A percentile compares a stretch with the other conserved stretches of the same genome.
phyloP scores from a whole-genome alignment of 495 filamentous ascomycete species.

The Articulospora tetracladia region DNA sequence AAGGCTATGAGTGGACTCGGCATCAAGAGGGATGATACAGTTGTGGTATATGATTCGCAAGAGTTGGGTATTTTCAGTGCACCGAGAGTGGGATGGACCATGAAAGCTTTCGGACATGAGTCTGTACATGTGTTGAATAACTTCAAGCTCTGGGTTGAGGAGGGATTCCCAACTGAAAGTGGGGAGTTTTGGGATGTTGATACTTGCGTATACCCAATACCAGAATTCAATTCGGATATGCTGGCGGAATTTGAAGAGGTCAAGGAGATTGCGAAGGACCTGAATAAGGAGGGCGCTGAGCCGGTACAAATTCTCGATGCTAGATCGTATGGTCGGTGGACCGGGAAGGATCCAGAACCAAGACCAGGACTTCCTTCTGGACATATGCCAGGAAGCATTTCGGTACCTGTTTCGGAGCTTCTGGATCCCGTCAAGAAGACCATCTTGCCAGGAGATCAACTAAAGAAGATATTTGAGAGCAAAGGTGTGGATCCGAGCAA shows the following conservation, averaged over 20 bases:
- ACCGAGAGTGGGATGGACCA: constrained; percentile 88
- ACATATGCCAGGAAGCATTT: constrained; percentile 87
- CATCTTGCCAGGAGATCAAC: constrained; percentile 65
- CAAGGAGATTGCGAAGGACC: constrained; percentile 67
- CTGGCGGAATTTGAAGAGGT: constrained; percentile 70
- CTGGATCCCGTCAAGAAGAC: constrained; percentile 80
- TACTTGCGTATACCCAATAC: constrained; percentile 51
- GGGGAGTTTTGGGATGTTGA: constrained; percentile 64
- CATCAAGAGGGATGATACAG: constrained; percentile 76
- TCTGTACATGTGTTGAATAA: constrained; percentile 91
- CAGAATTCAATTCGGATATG: constrained; percentile 42
- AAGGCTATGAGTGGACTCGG: constrained; percentile 84
- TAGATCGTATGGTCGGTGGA: constrained; percentile 72
- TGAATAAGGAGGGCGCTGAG: constrained; percentile 73
- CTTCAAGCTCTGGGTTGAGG: constrained; percentile 82
- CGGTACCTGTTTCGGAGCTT: constrained; percentile 72
- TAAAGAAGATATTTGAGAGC: constrained; percentile 70
- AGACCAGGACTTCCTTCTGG: constrained; percentile 82
- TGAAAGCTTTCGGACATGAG: constrained; percentile 86
- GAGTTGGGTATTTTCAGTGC: constrained; percentile 92
- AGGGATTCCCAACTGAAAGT: constrained; percentile 74
- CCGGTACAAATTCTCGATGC: constrained; percentile 90
- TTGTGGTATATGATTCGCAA: constrained; percentile 89
- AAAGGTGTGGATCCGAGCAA: constrained; percentile 77
- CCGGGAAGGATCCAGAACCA: constrained; percentile 81